Conservation (phyloP, 2,329 filamentous ascomycete genomes). For the Diaporthe amygdali region DNA sequence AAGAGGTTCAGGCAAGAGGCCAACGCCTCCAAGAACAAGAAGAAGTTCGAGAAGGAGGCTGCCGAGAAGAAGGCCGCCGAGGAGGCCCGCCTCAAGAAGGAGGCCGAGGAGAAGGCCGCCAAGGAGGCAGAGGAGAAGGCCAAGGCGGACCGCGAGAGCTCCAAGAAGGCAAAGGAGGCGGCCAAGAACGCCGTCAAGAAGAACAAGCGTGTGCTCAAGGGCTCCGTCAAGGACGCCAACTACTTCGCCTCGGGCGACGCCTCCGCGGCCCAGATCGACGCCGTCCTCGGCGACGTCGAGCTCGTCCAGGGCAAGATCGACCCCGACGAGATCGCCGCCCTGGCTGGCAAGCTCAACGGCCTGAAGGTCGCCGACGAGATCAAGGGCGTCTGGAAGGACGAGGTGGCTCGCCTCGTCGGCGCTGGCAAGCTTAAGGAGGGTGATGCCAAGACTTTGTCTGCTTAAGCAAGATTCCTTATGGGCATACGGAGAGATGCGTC, state of each 20-base stretch:
- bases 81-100: constrained; percentile 82
- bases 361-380: constrained; percentile 84
- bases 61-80: constrained; percentile 87
- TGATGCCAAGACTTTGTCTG: constrained; percentile 71
- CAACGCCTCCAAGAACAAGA: constrained; percentile 95
- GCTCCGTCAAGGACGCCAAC: constrained; percentile 95
- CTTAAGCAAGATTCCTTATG: constrained; percentile 31
- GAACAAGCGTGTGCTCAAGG: constrained; percentile 98
- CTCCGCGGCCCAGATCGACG: constrained; percentile 79
- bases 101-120: constrained; percentile 78
- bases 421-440: constrained; percentile 87
- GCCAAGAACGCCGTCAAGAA: constrained; percentile 99
- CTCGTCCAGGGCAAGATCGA: constrained; percentile 87
- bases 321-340: constrained; percentile 82
- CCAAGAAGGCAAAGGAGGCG: constrained; percentile 97
- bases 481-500: neutral
- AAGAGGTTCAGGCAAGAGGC: constrained; percentile 95
- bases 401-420: constrained; percentile 78
- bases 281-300: constrained; percentile 85
- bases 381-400: constrained; percentile 79
- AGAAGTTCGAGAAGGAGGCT: constrained; percentile 86
- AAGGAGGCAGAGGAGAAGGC: constrained; percentile 87
- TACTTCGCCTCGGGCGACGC: constrained; percentile 83
- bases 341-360: constrained; percentile 80
- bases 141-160: constrained; percentile 81